Conservation (phyloP, 116 monocot genomes). For the Zostera marina region DNA sequence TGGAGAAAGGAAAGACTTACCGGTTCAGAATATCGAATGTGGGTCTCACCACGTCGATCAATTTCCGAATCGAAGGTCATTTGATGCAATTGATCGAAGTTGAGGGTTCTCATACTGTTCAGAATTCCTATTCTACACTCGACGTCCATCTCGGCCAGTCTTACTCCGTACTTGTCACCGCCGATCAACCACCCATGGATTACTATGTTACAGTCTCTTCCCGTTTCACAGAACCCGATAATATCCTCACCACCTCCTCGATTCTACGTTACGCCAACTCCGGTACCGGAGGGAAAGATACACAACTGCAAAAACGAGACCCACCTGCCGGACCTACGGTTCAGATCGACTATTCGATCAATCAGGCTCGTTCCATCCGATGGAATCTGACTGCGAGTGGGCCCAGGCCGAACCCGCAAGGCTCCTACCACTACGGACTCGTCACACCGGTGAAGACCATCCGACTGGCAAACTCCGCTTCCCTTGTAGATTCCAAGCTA, state of each 20-base stretch:
- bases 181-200: conserved; percentile 51
- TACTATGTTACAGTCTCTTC: conserved; percentile 73
- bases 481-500: conserved; percentile 54
- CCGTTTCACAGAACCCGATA: conserved; percentile 34
- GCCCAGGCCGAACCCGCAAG: conserved; percentile 85
- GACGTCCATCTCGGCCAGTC: conserved; percentile 87
- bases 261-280: conserved; percentile 57
- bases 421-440: conserved; percentile 79
- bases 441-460: conserved; percentile 53
- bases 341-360: conserved; percentile 53
- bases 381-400: conserved; percentile 84
- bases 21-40: conserved; percentile 79
- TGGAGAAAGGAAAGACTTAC: conserved; percentile 80
- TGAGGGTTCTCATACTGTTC: conserved; percentile 71
- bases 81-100: conserved; percentile 61
- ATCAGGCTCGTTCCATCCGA: conserved; percentile 78
- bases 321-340: conserved; percentile 55
- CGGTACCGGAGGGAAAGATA: no score
- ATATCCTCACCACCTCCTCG: conserved; percentile 29
- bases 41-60: conserved; percentile 49
- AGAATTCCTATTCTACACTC: conserved; percentile 54
- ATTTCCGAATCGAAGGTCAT: conserved; percentile 80
- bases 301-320: conserved; percentile 6
- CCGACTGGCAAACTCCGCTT: conserved; percentile 60
- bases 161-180: conserved; percentile 51